Evolutionary conservation across 768 basidiomycete species (phyloP).

Genomic region (Lentinula boryana): DNA sequence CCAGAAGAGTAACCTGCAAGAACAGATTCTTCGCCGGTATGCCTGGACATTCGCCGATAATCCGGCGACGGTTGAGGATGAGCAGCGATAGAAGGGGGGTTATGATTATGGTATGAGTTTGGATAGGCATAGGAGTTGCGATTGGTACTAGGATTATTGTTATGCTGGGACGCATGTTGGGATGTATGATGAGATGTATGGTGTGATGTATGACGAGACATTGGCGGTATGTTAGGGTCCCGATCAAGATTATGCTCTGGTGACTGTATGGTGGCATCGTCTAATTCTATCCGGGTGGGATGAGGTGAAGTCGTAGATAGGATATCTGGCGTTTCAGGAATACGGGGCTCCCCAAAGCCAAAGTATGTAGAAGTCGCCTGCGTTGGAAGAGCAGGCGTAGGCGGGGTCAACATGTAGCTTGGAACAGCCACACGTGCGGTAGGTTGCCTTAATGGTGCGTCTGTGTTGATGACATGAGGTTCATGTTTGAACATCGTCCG

Average conservation of each 20-base stretch:
- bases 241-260: neutral
- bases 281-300: slow-evolving; percentile 2
- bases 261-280: neutral
- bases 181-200: neutral
- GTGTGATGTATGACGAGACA: neutral
- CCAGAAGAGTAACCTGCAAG: neutral
- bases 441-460: neutral
- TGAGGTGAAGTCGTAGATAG: neutral
- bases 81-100: neutral
- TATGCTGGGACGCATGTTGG: neutral
- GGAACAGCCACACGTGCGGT: neutral
- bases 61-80: slow-evolving; percentile 1
- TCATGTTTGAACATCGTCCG: neutral
- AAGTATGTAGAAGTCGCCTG: neutral
- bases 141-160: slow-evolving; percentile 3
- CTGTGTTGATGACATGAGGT: neutral
- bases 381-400: neutral
- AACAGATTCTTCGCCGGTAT: neutral
- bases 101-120: neutral
- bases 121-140: neutral
- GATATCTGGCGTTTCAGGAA: neutral
- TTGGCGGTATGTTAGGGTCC: neutral
- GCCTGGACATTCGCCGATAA: slow-evolving; percentile 1
- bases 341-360: neutral
- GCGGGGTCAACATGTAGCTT: slow-evolving; percentile 1